Evolutionary conservation across 176 grass and related monocot species (phyloP).

Genomic region (Rhynchospora tenuis): DNA sequence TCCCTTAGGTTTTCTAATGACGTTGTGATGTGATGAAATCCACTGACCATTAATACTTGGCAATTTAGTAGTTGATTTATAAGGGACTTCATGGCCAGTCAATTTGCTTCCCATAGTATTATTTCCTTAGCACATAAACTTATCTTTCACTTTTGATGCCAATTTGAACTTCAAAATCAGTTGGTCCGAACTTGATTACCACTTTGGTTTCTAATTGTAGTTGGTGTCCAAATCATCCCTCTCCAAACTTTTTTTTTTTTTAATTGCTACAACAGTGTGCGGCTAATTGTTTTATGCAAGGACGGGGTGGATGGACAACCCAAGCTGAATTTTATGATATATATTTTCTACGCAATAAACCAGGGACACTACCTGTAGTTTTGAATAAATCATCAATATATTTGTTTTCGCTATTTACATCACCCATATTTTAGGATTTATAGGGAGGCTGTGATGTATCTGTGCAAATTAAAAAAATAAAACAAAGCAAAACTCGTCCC

Average conservation of each 20-base stretch:
- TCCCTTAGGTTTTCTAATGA: no score
- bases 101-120: background rate
- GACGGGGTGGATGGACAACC: background rate
- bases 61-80: no score
- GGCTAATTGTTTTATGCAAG: background rate
- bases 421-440: background rate
- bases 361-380: conserved; percentile 5
- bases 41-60: no score
- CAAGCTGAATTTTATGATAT: background rate
- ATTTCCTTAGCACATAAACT: background rate
- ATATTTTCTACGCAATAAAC: background rate
- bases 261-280: background rate
- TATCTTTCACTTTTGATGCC: background rate
- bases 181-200: background rate
- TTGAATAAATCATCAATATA: background rate
- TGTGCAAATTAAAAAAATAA: background rate
- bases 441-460: background rate
- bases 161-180: background rate
- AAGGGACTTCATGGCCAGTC: no score
- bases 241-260: background rate
- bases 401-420: background rate
- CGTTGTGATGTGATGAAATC: background rate
- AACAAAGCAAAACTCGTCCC: background rate
- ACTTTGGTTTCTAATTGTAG: background rate
- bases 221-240: background rate